Evolutionary conservation across 23 red algal genomes (phyloP), one percentile per base, ranked within the genome.

Genomic region (Agarophyton chilense): DNA sequence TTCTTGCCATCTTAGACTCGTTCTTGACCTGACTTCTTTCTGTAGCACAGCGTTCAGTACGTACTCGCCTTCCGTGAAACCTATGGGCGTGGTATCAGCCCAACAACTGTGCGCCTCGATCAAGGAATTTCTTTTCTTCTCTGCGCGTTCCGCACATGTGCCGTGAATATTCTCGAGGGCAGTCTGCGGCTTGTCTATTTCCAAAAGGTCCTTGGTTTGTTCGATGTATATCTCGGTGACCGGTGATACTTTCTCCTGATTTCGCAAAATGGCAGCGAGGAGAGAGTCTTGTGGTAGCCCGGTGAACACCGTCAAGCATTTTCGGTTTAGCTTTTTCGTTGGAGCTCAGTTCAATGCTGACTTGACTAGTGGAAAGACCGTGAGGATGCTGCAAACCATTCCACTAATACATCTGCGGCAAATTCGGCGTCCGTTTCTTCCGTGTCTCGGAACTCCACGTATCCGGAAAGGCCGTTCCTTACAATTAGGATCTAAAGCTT

Each of bases 21-120:
- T 13, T 21, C n/a, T 54, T 18, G 3, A 21, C 2, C 51, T 21
- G 3, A 21, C n/a, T 21, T 54, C 51, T 17, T 21, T 13, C 51
- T 54, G 51, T 17, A 54, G 13, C 17, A 54, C 17, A 17, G 3
- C 51, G 2, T 2, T 6, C 4, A 54, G 2, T 5, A 54, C 51
- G n/a, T 54, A 54, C 17, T 54, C 6, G 51, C 51, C 51, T 54
- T 54, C 51, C 2, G 6, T 11, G 14, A 54, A 54, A 2, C n/a
- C n/a, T 10, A 54, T 54, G 6, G 51, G 51, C 6, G 17, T 5
- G 13, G n/a, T 2, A 21, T 21, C 51, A 54, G 42, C 57, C 22
- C 49, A 14, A 1, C 77, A 10, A 55, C 57, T 81, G 10, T 81
- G 77, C 43, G 42, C n/a, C n/a, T 81, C 49, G 0, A 81, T 18